Conservation (phyloP, 2,329 filamentous ascomycete genomes). For the Trichoderma sp. region DNA sequence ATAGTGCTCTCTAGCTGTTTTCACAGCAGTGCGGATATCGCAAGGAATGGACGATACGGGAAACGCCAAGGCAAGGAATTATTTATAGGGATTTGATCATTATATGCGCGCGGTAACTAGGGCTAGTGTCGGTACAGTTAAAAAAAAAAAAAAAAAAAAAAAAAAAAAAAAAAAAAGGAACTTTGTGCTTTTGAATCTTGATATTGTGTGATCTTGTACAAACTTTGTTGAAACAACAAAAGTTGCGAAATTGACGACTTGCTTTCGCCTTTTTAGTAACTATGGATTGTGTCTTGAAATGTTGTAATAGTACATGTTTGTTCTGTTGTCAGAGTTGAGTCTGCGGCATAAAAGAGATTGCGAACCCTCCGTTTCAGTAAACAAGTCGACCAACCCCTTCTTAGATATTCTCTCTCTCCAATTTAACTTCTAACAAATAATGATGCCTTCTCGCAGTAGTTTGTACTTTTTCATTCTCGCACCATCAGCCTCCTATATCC, state of each 20-base stretch:
- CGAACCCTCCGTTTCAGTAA: background rate
- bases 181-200: background rate
- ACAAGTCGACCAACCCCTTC: background rate
- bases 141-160: background rate
- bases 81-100: background rate
- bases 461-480: background rate
- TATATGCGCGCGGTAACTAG: background rate
- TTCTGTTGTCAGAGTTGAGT: background rate
- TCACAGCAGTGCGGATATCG: background rate
- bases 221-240: background rate
- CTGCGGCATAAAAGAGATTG: background rate
- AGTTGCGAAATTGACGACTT: background rate
- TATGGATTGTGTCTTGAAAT: background rate
- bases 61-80: background rate
- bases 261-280: background rate
- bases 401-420: background rate
- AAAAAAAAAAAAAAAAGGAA: background rate
- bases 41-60: background rate
- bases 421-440: background rate
- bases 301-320: background rate
- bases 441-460: slow-evolving; percentile 9
- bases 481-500: background rate
- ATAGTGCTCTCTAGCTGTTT: background rate
- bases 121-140: background rate
- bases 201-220: background rate